phyloP scores from a whole-genome alignment of 768 basidiomycete genomes.

The Lactarius indigo region DNA sequence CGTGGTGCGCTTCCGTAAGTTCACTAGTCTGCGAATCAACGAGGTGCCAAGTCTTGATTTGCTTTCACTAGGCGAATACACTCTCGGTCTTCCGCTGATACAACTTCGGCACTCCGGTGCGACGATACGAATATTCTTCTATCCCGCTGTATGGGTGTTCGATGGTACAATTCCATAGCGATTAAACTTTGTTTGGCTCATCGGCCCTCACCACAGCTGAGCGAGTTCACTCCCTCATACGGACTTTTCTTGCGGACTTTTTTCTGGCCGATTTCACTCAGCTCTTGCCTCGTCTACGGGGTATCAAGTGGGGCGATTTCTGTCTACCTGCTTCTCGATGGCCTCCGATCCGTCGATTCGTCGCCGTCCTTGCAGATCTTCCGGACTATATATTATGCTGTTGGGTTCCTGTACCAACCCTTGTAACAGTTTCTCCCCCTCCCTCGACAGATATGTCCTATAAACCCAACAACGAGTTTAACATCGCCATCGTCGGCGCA shows the following conservation, averaged over 20 bases:
- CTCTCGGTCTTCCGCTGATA: not conserved
- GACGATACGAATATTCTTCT: not conserved
- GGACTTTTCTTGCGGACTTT: not conserved
- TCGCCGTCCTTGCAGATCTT: not conserved
- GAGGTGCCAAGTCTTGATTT: not conserved
- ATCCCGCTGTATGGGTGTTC: not conserved
- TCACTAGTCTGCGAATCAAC: not conserved
- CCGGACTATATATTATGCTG: not conserved
- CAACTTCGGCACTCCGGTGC: not conserved
- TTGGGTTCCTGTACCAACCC: not conserved
- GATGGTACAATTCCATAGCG: not conserved
- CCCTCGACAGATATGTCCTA: not conserved
- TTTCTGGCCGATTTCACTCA: not conserved
- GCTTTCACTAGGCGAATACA: not conserved
- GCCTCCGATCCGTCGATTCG: not conserved
- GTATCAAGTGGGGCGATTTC: not conserved
- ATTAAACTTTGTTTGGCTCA: not conserved
- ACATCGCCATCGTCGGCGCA: conserved; percentile 28
- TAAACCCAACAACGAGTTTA: not conserved
- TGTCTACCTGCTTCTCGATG: not conserved
- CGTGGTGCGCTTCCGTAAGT: not conserved
- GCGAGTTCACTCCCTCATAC: not conserved
- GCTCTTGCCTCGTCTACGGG: not conserved
- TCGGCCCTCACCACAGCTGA: not conserved
- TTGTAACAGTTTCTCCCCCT: not conserved